These are phyloP conservation scores for Phytophthora pisi DNA, from an alignment of 352 stramenopile genomes.

Conservation along the genomic window DNA sequence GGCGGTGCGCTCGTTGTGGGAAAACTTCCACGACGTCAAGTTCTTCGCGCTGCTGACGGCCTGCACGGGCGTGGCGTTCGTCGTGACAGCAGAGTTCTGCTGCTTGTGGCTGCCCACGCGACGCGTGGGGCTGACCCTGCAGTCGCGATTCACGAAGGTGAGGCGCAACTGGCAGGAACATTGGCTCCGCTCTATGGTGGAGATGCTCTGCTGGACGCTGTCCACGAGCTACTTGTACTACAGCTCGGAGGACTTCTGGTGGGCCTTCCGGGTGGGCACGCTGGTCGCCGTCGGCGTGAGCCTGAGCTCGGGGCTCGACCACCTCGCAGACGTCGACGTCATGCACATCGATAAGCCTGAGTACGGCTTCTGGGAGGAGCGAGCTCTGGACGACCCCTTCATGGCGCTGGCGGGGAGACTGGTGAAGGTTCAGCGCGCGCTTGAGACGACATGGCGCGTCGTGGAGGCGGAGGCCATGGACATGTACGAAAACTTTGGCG, in stretches of 20 bases:
- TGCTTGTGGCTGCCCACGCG: conserved; percentile 81
- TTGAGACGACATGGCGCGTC: conserved; percentile 26
- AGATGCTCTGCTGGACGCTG: conserved; percentile 69
- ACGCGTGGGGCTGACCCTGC: conserved; percentile 69
- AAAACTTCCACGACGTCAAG: conserved; percentile 76
- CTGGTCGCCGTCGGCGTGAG: conserved; percentile 57
- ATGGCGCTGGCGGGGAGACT: conserved; percentile 46
- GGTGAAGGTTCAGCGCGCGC: conserved; percentile 48
- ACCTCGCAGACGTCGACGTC: conserved; percentile 60
- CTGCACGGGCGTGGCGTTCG: conserved; percentile 71
- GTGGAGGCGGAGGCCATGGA: conserved; percentile 59
- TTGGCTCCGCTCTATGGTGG: conserved; percentile 49
- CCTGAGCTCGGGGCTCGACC: conserved; percentile 59
- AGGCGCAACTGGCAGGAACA: conserved; percentile 68
- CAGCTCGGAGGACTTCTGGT: conserved; percentile 53
- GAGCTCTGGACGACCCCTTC: conserved; percentile 47
- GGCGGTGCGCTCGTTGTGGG: conserved; percentile 63
- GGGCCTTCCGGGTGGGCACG: conserved; percentile 61
- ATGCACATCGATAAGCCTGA: conserved; percentile 44
- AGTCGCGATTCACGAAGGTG: conserved; percentile 75
- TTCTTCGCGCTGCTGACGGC: conserved; percentile 71
- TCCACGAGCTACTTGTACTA: conserved; percentile 68
- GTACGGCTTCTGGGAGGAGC: conserved; percentile 68
- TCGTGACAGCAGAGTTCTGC: conserved; percentile 78
- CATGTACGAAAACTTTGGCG: conserved; percentile 75